phyloP scores from a whole-genome alignment of 2,329 filamentous ascomycete genomes.

The Dichotomopilus funicola region DNA sequence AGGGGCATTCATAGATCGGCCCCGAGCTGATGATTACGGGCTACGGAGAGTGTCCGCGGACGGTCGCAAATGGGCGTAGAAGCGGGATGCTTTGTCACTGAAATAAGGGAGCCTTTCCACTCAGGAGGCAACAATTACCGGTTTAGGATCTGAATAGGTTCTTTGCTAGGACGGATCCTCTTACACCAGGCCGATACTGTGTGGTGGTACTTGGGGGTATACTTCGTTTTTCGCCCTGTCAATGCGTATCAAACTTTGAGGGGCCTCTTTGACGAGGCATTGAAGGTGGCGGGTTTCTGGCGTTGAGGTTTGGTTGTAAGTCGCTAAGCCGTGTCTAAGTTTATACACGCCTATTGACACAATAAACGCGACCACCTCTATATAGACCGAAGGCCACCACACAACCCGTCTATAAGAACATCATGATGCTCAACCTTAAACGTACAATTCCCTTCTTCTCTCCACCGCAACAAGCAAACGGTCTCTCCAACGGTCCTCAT shows the following conservation, averaged over 20 bases:
- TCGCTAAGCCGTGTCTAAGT: background rate
- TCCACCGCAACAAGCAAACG: conserved; percentile 2
- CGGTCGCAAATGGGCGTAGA: no score
- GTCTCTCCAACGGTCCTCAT: background rate
- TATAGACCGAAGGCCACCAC: conserved; percentile 10
- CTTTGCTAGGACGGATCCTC: conserved; percentile 8
- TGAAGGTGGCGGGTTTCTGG: background rate
- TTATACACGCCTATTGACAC: conserved; percentile 6
- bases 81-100: conserved; percentile 8
- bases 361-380: conserved; percentile 8
- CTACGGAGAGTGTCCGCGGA: background rate
- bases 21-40: background rate
- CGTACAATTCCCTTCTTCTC: background rate
- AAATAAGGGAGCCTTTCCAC: background rate
- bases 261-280: conserved; percentile 2
- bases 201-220: background rate
- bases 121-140: conserved; percentile 11
- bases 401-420: conserved; percentile 9
- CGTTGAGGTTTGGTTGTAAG: background rate
- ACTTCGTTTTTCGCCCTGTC: conserved; percentile 5
- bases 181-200: background rate
- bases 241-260: background rate
- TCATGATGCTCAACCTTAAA: background rate
- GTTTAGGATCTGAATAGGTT: conserved; percentile 21
- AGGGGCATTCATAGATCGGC: background rate